Percentiles rank a stretch among this genome's conserved stretches.
Conservation (phyloP, 2,329 filamentous ascomycete genomes). For the Chrysoporthe deuterocubensis region DNA sequence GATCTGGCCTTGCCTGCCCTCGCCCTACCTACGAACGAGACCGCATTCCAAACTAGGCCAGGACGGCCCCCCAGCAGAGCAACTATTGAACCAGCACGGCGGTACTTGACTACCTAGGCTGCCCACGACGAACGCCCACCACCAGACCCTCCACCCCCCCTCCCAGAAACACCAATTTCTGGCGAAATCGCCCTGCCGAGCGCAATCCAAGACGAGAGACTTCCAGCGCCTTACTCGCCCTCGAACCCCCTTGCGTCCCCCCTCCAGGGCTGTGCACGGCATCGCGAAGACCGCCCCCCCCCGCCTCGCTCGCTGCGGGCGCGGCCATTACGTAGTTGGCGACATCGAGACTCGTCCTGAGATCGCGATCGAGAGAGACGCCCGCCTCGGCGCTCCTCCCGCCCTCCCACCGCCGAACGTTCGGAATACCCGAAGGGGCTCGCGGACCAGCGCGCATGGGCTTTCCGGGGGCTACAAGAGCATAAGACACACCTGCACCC, state of each 20-base stretch:
- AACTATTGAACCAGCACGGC: background rate
- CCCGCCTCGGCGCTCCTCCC: background rate
- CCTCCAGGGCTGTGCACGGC: background rate
- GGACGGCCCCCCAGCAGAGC: background rate
- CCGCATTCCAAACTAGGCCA: slow-evolving; percentile 11
- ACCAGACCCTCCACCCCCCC: too few species aligned
- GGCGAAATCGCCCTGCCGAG: too few species aligned
- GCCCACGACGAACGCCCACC: background rate
- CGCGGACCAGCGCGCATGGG: background rate
- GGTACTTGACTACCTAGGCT: background rate
- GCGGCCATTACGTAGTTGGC: slow-evolving; percentile 2
- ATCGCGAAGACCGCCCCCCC: background rate
- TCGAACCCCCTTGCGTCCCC: background rate
- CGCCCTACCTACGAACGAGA: slow-evolving; percentile 5
- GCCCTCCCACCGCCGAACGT: background rate
- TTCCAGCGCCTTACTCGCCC: background rate
- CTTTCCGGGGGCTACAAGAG: background rate
- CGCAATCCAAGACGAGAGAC: background rate
- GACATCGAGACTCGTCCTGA: background rate
- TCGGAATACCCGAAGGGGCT: background rate
- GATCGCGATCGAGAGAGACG: background rate
- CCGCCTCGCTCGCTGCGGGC: slow-evolving; percentile 2
- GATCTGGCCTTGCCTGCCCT: background rate
- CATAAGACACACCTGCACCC: background rate
- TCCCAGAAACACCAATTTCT: too few species aligned